phyloP scores from a whole-genome alignment of 1,284 basidiomycete genomes.

The Fistulinella staudtii region DNA sequence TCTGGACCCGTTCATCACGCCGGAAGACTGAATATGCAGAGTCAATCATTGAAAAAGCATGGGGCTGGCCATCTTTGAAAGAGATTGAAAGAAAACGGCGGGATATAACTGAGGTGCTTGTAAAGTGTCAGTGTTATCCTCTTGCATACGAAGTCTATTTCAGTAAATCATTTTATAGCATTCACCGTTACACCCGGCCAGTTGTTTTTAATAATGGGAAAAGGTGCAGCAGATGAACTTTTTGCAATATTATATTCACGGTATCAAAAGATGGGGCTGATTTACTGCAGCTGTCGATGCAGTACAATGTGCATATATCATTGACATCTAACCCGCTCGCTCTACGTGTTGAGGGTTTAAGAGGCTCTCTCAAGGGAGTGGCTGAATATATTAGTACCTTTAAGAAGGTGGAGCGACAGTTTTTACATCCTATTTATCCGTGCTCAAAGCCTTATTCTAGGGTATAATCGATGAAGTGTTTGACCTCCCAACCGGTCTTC shows the following conservation, averaged over 20 bases:
- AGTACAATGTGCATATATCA: slow-evolving; percentile 59
- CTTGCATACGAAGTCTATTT: slow-evolving; percentile 3
- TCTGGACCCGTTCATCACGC: slow-evolving; percentile 29
- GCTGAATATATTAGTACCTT: slow-evolving; percentile 42
- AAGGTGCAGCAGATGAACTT: slow-evolving; percentile 42
- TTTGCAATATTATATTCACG: slow-evolving; percentile 2
- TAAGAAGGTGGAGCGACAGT: slow-evolving; percentile 41
- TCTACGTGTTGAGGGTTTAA: slow-evolving; percentile 56
- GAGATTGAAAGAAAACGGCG: slow-evolving; percentile 47
- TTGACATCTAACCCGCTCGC: slow-evolving; percentile 53
- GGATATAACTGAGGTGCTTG: slow-evolving; percentile 51
- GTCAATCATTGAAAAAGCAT: slow-evolving; percentile 58
- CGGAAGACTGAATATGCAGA: slow-evolving; percentile 50
- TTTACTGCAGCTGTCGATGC: slow-evolving; percentile 52
- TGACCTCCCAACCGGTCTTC: slow-evolving; percentile 43
- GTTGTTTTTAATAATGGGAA: slow-evolving; percentile 69
- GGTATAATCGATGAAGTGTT: slow-evolving; percentile 47
- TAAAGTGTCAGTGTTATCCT: slow-evolving; percentile 41
- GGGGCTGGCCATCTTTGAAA: slow-evolving; percentile 63
- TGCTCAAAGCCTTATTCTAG: slow-evolving; percentile 31
- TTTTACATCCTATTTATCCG: background rate
- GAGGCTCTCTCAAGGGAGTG: slow-evolving; percentile 44
- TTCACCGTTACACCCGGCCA: slow-evolving; percentile 55
- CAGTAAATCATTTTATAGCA: slow-evolving; percentile 35
- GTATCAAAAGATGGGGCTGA: slow-evolving; percentile 56